These are phyloP conservation scores for Quercus parvula DNA, from an alignment of 306 rosid genomes.

Conservation along the genomic window DNA sequence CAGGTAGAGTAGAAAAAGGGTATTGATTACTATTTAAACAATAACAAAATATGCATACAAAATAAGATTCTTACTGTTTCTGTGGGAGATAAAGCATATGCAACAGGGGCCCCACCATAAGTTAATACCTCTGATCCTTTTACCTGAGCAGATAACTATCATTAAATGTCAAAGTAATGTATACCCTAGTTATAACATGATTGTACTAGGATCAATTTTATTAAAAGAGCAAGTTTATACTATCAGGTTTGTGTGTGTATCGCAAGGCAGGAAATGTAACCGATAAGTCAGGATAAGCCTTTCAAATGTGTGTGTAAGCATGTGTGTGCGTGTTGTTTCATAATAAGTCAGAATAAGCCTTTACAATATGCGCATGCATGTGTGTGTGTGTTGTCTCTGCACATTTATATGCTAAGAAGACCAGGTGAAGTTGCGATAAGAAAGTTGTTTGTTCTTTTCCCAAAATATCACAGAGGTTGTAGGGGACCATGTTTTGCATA, in stretches of 20 bases:
- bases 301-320: not conserved
- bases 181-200: not conserved
- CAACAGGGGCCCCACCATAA: slow-evolving; percentile 71
- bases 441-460: not conserved
- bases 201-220: not conserved
- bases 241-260: not conserved
- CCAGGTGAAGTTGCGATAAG: slow-evolving; percentile 6
- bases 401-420: not conserved
- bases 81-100: slow-evolving; percentile 61
- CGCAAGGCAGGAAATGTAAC: not conserved
- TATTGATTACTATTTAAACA: slow-evolving; percentile 11
- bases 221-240: not conserved
- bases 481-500: not conserved
- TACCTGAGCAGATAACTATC: slow-evolving; percentile 45
- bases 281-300: not conserved
- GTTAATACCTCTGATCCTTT: slow-evolving; percentile 82
- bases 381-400: not conserved
- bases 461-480: not conserved
- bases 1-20: not conserved
- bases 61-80: slow-evolving; percentile 62
- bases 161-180: not conserved
- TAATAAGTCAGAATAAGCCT: no score
- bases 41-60: slow-evolving; percentile 8
- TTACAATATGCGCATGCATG: not conserved
- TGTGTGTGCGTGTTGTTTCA: not conserved